Evolutionary conservation across 2,329 filamentous ascomycete species (phyloP), one percentile per base, ranked within the genome.

Genomic region (Penicillium polonicum): DNA sequence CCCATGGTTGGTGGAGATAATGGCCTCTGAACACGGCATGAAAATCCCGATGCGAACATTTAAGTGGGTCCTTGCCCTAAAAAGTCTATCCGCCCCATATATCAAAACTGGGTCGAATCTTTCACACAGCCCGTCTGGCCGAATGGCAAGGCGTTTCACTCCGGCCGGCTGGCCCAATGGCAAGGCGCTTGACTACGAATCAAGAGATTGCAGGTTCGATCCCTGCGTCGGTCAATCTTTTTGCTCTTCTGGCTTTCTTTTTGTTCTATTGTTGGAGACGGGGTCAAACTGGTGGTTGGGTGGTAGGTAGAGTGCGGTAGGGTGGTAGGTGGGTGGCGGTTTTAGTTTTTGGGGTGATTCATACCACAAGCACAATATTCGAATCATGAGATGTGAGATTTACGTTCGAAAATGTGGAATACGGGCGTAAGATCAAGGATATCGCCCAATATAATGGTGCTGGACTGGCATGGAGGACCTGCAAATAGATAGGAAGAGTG

Each of bases 151-250:
- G 23, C 23, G 23, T 23, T 23, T 23, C 23, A 1, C 23, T 1
- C 23, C 1, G 68, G 68, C 63, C 68, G 64, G 68, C 68, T 77
- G 75, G 76, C 76, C 75, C 74, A 78, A 78, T 78, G 77, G 77
- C 72, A 79, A 79, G 76, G 77, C 76, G 77, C 74, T 78, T 79
- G 77, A 79, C 77, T 79, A 78, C 77, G 77, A 76, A 78, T 79
- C 77, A 78, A 78, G 74, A 79, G 77, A 78, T 78, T 79, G 75
- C 73, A 77, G 76, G 77, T 79, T 78, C 76, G 75, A 79, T 50
- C 65, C 71, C 71, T 72, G 70, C 71, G 71, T 73, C 68, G 71
- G 70, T 73, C 71, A 73, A 38, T 59, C 25, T 60, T 64, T 72
- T 69, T 63, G 31, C 48, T 35, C 17, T 17, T 13, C 21, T 44